These are phyloP conservation scores for Spergularia bocconei DNA, from an alignment of 148 eudicot genomes.

Conservation along the genomic window DNA sequence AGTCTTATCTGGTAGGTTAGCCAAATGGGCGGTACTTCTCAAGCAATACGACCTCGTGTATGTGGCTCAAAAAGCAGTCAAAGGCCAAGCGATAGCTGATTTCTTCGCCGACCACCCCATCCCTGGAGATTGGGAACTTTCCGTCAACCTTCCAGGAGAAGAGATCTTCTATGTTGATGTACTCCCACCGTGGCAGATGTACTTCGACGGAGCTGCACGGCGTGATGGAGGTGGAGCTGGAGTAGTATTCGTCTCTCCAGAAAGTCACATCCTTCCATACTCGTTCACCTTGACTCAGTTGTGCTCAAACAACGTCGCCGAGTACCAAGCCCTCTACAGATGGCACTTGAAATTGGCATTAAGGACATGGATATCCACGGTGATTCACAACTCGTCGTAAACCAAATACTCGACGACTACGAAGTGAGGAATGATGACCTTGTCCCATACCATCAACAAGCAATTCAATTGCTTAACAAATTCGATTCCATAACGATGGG, in stretches of 20 bases:
- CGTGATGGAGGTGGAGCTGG: constrained; percentile 3
- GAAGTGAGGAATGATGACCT: background rate
- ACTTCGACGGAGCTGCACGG: constrained; percentile 6
- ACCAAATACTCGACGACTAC: background rate
- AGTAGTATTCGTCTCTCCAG: background rate
- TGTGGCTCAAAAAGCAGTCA: background rate
- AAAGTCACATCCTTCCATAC: no score
- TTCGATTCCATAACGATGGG: background rate
- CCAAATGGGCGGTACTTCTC: constrained; percentile 2
- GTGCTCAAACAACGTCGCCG: constrained; percentile 21
- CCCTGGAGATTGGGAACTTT: no score
- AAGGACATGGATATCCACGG: background rate
- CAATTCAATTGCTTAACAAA: background rate
- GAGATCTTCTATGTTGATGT: background rate
- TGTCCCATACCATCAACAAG: background rate
- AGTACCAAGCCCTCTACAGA: background rate
- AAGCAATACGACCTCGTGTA: background rate
- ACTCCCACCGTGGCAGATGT: background rate
- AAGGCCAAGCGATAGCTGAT: background rate
- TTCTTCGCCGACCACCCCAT: background rate
- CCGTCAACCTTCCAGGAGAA: background rate
- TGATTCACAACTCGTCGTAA: background rate
- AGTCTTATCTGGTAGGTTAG: background rate
- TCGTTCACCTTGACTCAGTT: no score
- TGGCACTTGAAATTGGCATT: background rate